These are phyloP conservation scores for Cercophora newfieldiana DNA, from an alignment of 495 filamentous ascomycete species.

Conservation along the genomic window DNA sequence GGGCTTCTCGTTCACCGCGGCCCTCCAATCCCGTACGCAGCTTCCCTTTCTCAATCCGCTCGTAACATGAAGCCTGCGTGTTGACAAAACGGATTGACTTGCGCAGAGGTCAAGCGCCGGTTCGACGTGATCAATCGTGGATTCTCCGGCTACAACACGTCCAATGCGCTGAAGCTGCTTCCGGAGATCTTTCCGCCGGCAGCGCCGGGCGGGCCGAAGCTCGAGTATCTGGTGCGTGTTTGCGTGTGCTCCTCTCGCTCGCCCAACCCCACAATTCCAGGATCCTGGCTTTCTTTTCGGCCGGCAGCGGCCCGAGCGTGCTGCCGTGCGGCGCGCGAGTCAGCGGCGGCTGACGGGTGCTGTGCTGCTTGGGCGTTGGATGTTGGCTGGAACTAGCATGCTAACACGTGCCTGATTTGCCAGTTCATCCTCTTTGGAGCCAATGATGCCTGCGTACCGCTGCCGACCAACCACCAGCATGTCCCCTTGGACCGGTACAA, in stretches of 20 bases:
- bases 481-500: constrained; percentile 73
- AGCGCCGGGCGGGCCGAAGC: constrained; percentile 52
- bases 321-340: background rate
- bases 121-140: constrained; percentile 53
- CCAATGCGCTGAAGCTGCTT: constrained; percentile 44
- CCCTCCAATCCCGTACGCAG: constrained; percentile 66
- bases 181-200: constrained; percentile 45
- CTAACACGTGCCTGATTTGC: constrained; percentile 1
- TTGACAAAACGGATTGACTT: constrained; percentile 5
- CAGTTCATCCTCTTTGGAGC: constrained; percentile 83
- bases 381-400: background rate
- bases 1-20: constrained; percentile 71
- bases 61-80: background rate
- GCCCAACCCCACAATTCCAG: background rate
- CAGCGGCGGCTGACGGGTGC: background rate
- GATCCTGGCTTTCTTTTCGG: background rate
- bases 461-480: constrained; percentile 60
- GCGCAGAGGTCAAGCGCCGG: constrained; percentile 43
- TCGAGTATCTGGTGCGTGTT: constrained; percentile 63
- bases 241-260: background rate
- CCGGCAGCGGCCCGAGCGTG: constrained; percentile 5
- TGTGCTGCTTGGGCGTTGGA: background rate
- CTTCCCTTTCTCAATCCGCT: background rate
- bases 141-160: constrained; percentile 52
- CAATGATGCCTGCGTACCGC: constrained; percentile 74